phyloP scores from a whole-genome alignment of 768 basidiomycete genomes.

The Austroboletus eburneus region DNA sequence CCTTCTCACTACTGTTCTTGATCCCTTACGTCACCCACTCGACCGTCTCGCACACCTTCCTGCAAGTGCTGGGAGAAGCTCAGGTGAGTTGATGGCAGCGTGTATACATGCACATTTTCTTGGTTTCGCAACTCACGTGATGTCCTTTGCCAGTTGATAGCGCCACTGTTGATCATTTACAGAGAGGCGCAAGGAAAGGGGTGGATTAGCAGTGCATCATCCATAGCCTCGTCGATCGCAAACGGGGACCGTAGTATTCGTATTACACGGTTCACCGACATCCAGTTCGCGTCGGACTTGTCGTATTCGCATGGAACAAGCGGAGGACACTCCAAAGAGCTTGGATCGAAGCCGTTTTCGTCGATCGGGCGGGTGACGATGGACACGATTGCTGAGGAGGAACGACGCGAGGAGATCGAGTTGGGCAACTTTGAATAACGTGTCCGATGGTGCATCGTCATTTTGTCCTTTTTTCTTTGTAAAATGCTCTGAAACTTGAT shows the following conservation, averaged over 20 bases:
- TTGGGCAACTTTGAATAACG: not conserved
- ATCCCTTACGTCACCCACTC: constrained; percentile 22
- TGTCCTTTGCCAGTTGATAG: constrained; percentile 19
- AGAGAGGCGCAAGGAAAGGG: constrained; percentile 37
- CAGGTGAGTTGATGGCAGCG: constrained; percentile 23
- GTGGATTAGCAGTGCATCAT: constrained; percentile 25
- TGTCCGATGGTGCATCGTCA: no score
- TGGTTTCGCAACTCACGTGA: no score
- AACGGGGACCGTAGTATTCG: constrained; percentile 7
- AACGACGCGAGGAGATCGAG: constrained; percentile 51
- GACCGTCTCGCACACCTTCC: constrained; percentile 29
- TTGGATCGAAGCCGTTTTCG: constrained; percentile 2
- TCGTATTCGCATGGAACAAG: not conserved
- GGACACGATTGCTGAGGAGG: constrained; percentile 54
- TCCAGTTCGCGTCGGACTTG: constrained; percentile 19
- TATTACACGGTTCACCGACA: constrained; percentile 19
- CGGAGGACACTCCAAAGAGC: constrained; percentile 3
- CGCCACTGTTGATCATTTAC: constrained; percentile 36
- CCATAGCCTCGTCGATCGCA: constrained; percentile 1
- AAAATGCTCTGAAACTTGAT: no score
- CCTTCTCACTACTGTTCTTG: constrained; percentile 24
- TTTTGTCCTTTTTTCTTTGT: no score
- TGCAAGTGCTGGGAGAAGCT: constrained; percentile 33
- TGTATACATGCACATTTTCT: no score
- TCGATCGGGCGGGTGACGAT: not conserved